Evolutionary conservation across 2,329 filamentous ascomycete genomes (phyloP).

Genomic region (Knufia fluminis): DNA sequence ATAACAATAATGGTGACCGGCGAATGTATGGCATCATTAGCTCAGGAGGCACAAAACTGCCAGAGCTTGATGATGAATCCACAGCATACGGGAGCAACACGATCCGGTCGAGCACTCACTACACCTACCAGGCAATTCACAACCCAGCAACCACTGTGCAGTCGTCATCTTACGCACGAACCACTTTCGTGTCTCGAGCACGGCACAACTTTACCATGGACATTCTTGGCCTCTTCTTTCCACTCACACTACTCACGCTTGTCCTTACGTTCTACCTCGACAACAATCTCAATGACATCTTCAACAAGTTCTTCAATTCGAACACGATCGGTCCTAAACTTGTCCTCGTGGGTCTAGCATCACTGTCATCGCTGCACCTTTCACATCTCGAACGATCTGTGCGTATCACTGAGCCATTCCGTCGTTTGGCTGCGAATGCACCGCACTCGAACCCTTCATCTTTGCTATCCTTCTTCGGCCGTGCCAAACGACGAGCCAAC

Average conservation of each 20-base stretch:
- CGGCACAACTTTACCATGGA: conserved; percentile 7
- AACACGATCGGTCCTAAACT: conserved; percentile 8
- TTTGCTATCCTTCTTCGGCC: neutral
- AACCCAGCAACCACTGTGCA: neutral
- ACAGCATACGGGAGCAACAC: neutral
- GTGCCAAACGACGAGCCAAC: neutral
- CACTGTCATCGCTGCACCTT: conserved; percentile 8
- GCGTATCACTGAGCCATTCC: conserved; percentile 15
- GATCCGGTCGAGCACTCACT: neutral
- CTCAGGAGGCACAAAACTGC: neutral
- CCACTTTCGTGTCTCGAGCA: neutral
- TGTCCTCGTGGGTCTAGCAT: conserved; percentile 10
- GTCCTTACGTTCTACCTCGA: conserved; percentile 14
- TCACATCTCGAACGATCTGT: conserved; percentile 15
- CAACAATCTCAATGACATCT: neutral
- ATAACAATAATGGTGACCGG: conserved; percentile 4
- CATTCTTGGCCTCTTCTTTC: conserved; percentile 8
- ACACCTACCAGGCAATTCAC: neutral
- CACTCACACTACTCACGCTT: conserved; percentile 12
- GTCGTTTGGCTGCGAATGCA: conserved; percentile 8
- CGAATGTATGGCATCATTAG: conserved; percentile 11
- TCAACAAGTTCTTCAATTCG: conserved; percentile 17
- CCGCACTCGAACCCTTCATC: neutral
- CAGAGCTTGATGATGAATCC: neutral
- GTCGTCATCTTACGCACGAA: conserved; percentile 1